Conservation (phyloP, 164 flowering plant species). For the Tetracentron sinense region DNA sequence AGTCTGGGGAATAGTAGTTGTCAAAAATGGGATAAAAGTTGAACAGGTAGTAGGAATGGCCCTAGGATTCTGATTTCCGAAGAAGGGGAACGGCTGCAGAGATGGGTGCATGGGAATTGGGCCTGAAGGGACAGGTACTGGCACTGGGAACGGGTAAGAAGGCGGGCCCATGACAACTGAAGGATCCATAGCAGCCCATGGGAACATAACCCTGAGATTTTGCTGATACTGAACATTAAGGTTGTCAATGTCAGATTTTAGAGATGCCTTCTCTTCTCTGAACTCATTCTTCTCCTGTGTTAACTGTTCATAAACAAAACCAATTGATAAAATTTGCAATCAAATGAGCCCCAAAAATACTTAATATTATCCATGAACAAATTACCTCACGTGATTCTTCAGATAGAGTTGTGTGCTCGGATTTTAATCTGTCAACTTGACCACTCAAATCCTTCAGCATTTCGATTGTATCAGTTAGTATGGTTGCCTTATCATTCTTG, state of each 20-base stretch:
- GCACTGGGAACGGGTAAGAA: slow-evolving; percentile 67
- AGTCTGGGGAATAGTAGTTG: slow-evolving; percentile 41
- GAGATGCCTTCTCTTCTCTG: slow-evolving; percentile 80
- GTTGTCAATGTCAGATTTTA: slow-evolving; percentile 75
- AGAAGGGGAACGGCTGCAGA: slow-evolving; percentile 74
- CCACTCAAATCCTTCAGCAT: slow-evolving; percentile 80
- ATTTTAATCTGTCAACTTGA: slow-evolving; percentile 72
- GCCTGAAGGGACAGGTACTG: slow-evolving; percentile 61
- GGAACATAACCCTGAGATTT: slow-evolving; percentile 60
- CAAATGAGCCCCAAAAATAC: not conserved
- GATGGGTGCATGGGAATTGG: slow-evolving; percentile 82
- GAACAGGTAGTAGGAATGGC: slow-evolving; percentile 36
- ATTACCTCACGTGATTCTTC: slow-evolving; percentile 93
- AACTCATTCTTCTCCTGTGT: slow-evolving; percentile 94
- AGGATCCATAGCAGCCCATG: slow-evolving; percentile 77
- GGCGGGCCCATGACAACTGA: slow-evolving; percentile 75
- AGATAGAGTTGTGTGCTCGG: slow-evolving; percentile 57
- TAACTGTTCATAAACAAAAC: slow-evolving; percentile 40
- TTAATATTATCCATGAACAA: not conserved
- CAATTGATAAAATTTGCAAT: not conserved
- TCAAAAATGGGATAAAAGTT: slow-evolving; percentile 55
- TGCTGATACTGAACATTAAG: slow-evolving; percentile 79
- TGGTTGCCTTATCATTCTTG: slow-evolving; percentile 90
- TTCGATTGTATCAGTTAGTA: slow-evolving; percentile 77
- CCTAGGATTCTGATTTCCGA: slow-evolving; percentile 38